Evolutionary conservation across 257 asterid genomes (phyloP).

Genomic region (Gynochthodes officinalis): DNA sequence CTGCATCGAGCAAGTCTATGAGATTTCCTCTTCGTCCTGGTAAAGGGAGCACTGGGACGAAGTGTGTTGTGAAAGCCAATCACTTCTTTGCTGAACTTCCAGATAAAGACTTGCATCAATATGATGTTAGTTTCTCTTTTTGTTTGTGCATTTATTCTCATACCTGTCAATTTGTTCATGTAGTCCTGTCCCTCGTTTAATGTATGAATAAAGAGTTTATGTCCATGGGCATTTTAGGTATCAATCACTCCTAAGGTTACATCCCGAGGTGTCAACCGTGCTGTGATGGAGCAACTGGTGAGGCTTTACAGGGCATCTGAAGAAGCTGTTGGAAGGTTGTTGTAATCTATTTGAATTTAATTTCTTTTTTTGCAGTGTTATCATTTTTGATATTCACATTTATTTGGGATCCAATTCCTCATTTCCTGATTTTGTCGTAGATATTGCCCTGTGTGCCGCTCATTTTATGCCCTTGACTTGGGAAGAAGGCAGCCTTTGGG

Average conservation of each 20-base stretch:
- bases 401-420: background rate
- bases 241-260: constrained; percentile 78
- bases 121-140: constrained; percentile 60
- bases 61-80: constrained; percentile 83
- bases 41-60: constrained; percentile 65
- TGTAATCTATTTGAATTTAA: background rate
- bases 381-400: background rate
- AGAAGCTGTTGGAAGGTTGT: constrained; percentile 56
- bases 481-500: constrained; percentile 85
- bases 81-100: constrained; percentile 92
- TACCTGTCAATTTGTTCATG: background rate
- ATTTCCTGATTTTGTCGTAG: constrained; percentile 29
- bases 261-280: constrained; percentile 82
- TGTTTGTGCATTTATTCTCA: background rate
- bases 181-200: background rate
- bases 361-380: background rate
- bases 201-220: constrained; percentile 4
- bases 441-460: constrained; percentile 73
- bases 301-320: constrained; percentile 54
- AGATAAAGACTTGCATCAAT: constrained; percentile 89
- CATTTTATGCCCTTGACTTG: constrained; percentile 76
- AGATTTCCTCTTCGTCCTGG: constrained; percentile 92
- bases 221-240: constrained; percentile 43
- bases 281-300: constrained; percentile 83
- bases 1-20: constrained; percentile 80